Conservation (phyloP, 345 rosid genomes). For the Nephelium lappaceum region DNA sequence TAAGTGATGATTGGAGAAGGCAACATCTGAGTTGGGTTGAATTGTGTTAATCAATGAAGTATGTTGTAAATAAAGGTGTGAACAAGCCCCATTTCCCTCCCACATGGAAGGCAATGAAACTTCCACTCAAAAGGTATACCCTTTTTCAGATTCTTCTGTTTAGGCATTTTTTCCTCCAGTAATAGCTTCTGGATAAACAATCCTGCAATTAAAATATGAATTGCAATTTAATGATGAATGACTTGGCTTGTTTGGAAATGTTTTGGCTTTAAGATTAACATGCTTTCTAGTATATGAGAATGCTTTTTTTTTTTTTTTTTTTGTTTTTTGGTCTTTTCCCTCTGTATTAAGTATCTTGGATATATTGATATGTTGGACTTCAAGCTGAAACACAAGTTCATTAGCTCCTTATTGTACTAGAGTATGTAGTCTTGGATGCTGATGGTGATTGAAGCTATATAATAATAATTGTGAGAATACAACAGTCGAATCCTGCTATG, state of each 20-base stretch:
- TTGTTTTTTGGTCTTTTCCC: no score
- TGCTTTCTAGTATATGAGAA: not conserved
- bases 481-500: not conserved
- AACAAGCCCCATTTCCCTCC: slow-evolving; percentile 21
- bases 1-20: not conserved
- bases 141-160: not conserved
- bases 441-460: not conserved
- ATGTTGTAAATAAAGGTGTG: slow-evolving; percentile 26
- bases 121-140: slow-evolving; percentile 40
- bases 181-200: not conserved
- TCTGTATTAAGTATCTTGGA: not conserved
- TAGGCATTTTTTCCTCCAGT: not conserved
- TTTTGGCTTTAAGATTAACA: not conserved
- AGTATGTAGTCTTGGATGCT: not conserved
- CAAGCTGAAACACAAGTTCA: not conserved
- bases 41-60: slow-evolving; percentile 24
- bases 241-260: not conserved
- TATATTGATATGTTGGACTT: not conserved
- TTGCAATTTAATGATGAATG: not conserved
- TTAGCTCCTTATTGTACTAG: not conserved
- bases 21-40: not conserved
- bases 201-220: not conserved
- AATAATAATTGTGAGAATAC: not conserved
- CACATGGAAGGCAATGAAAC: slow-evolving; percentile 53
- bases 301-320: not conserved